Percentiles rank a stretch among this genome's conserved stretches.
phyloP scores from a whole-genome alignment of 2,329 filamentous ascomycete genomes.

The Immersiporthe knoxdaviesiana region DNA sequence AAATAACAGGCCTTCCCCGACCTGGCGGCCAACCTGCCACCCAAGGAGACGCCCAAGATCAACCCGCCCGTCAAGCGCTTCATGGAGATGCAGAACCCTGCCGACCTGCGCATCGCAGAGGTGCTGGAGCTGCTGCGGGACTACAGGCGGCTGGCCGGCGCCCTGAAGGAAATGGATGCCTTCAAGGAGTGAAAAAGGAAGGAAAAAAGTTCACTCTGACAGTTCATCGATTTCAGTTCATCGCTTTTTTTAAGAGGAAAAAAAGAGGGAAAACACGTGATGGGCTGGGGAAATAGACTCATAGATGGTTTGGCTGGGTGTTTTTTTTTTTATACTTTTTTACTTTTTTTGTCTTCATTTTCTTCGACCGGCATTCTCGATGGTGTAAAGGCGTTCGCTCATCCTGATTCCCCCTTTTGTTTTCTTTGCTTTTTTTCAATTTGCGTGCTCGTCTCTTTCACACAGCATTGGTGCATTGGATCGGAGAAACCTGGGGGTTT shows the following conservation, averaged over 20 bases:
- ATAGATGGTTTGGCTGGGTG: neutral
- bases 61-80: conserved; percentile 73
- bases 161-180: conserved; percentile 64
- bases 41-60: conserved; percentile 59
- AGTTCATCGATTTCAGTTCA: too few relatives aligned
- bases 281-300: neutral
- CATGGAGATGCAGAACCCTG: conserved; percentile 70
- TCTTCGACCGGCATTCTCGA: neutral
- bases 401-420: neutral
- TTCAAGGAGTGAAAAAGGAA: conserved; percentile 49
- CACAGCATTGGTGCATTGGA: conserved; percentile 16
- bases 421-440: neutral
- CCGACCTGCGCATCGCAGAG: conserved; percentile 73
- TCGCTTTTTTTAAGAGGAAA: neutral
- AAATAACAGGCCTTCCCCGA: conserved; percentile 61
- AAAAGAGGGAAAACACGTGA: neutral
- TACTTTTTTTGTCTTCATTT: neutral
- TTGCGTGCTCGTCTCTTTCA: neutral
- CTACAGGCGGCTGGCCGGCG: conserved; percentile 71
- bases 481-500: neutral
- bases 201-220: too few relatives aligned
- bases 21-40: conserved; percentile 57
- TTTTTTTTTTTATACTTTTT: neutral
- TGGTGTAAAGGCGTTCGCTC: neutral
- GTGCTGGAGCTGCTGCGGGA: conserved; percentile 73